Evolutionary conservation across 2,329 filamentous ascomycete genomes (phyloP), one percentile per base, ranked within the genome.

Genomic region (Sphaerulina vaccinii): DNA sequence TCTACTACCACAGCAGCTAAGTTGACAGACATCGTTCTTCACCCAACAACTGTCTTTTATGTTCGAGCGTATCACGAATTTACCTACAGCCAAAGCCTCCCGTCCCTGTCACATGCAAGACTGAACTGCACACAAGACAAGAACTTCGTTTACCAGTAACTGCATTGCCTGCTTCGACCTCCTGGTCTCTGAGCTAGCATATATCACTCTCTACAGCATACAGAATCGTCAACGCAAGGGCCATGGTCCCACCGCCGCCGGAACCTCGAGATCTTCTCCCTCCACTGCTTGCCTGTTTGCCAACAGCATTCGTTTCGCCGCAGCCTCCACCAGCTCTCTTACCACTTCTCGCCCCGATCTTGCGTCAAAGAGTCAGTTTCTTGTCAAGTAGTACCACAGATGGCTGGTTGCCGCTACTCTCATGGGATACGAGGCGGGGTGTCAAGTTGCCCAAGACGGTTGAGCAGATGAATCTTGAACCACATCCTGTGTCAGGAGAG

Each of bases 401-500:
- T 51, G 62, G 64, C 38, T 92, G 88, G 87, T 79, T 92, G 13
- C 78, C 82, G 1, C 75, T 91, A 24, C 76, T 92, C 19, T 86
- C 82, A 65, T 91, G 88, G 74, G 81, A 87, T 62, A 63, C 75
- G 6, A 69, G 77, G 57, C 73, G 80, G 37, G 81, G 78, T 2
- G 73, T 79, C 24, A 79, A 75, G 58, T 75, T 92, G 15, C 75
- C 79, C n/a, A 74, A 81, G 52, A 73, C 86, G 11, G 82, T 83
- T 24, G 78, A 79, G 60, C 78, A 79, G 50, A 81, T 87, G 47
- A 73, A 78, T 39, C 74, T 92, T 24, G 86, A 91, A 68, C 86
- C 87, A n/a, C 88, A 93, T 63, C 88, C 88, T 2, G 82, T 86
- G 3, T 90, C 86, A 2, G 88, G 87, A 48, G 87, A 91, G 68